phyloP scores from a whole-genome alignment of 768 basidiomycete genomes.

The Kwoniella botswanensis region DNA sequence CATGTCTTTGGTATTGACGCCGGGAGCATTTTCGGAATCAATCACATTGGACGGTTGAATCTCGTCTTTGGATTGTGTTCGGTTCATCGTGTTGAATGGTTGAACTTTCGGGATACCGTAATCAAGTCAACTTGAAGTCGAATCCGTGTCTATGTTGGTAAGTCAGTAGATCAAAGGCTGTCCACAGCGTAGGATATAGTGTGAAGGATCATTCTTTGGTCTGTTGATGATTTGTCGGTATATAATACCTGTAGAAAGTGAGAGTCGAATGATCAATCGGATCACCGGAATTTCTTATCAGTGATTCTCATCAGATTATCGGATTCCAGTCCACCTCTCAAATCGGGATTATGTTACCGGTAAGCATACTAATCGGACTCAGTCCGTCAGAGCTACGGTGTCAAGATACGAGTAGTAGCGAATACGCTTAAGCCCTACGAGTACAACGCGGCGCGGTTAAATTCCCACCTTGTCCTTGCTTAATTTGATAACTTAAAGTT shows the following conservation, averaged over 20 bases:
- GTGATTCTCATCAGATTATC: background rate
- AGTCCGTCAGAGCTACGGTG: no score
- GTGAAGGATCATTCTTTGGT: background rate
- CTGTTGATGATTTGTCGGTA: no score
- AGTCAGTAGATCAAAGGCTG: no score
- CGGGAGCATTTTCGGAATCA: background rate
- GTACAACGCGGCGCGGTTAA: background rate
- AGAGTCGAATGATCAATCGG: background rate
- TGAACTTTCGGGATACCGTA: background rate
- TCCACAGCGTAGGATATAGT: no score
- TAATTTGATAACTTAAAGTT: no score
- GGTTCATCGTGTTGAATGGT: background rate
- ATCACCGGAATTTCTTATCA: background rate
- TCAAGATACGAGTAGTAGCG: no score
- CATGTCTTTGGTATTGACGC: background rate
- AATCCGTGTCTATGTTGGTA: background rate
- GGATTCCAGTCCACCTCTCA: constrained; percentile 1
- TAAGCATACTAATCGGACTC: background rate
- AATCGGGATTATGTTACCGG: background rate
- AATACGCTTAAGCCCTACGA: no score
- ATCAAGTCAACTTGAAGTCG: background rate
- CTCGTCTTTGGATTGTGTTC: background rate
- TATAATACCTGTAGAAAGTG: background rate
- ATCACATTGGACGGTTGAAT: background rate
- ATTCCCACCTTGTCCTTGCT: background rate